Evolutionary conservation across 2,329 filamentous ascomycete species (phyloP).

Genomic region (Fusarium pseudoanthophilum): DNA sequence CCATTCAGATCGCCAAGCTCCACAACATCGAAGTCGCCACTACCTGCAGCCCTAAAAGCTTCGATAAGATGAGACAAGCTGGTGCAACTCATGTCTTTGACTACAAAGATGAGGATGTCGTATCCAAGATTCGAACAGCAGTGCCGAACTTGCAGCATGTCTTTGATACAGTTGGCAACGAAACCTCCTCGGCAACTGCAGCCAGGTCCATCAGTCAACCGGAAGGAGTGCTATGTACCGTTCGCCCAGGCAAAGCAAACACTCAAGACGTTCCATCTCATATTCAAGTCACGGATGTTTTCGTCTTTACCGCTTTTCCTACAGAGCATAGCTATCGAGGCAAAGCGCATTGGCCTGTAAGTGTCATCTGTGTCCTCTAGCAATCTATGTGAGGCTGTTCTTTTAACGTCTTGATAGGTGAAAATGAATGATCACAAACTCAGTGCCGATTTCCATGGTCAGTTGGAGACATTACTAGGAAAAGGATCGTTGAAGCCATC

Average conservation of each 20-base stretch:
- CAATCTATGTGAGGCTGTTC: fast-evolving
- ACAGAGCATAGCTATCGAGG: constrained; percentile 52
- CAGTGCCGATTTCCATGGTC: constrained; percentile 5
- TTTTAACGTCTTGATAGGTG: not conserved
- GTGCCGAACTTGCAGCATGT: constrained; percentile 49
- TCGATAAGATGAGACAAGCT: constrained; percentile 43
- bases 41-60: constrained; percentile 49
- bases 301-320: constrained; percentile 57
- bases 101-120: constrained; percentile 51
- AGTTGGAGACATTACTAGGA: not conserved
- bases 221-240: constrained; percentile 52
- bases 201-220: constrained; percentile 41
- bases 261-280: constrained; percentile 49
- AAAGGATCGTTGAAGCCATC: not conserved
- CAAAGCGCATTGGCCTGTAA: constrained; percentile 52
- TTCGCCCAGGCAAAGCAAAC: constrained; percentile 54
- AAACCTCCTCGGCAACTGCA: constrained; percentile 47
- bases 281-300: constrained; percentile 53
- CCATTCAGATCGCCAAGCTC: constrained; percentile 48
- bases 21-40: constrained; percentile 48
- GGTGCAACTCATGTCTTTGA: constrained; percentile 53
- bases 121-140: constrained; percentile 47
- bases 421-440: constrained; percentile 27
- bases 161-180: constrained; percentile 56
- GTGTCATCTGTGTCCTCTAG: constrained; percentile 19